phyloP scores from a whole-genome alignment of 179 eudicot genomes.

The Heliamphora ciliata region DNA sequence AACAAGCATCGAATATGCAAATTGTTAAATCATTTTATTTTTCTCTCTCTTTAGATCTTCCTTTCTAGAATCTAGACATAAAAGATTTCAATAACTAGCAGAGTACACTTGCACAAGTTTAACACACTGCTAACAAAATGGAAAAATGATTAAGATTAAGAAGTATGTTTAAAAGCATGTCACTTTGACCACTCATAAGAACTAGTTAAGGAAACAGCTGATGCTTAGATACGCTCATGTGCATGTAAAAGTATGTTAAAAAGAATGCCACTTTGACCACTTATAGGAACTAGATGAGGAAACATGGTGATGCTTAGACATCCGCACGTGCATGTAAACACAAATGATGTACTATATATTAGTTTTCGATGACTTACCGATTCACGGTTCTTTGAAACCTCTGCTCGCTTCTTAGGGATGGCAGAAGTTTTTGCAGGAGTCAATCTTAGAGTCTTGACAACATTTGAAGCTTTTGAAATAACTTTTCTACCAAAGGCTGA shows the following conservation, averaged over 20 bases:
- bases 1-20: background rate
- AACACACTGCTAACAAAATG: background rate
- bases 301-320: background rate
- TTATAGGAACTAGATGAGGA: background rate
- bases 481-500: constrained; percentile 43
- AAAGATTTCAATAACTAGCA: background rate
- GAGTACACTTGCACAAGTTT: background rate
- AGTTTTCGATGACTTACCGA: constrained; percentile 38
- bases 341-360: background rate
- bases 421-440: constrained; percentile 49
- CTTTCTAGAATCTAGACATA: background rate
- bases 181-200: background rate
- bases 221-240: background rate
- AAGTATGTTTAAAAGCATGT: background rate
- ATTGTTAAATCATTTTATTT: background rate
- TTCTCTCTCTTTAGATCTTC: background rate
- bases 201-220: background rate
- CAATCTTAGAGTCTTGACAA: constrained; percentile 38
- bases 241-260: background rate
- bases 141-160: background rate
- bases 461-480: constrained; percentile 33
- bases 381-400: constrained; percentile 53
- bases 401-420: constrained; percentile 41
- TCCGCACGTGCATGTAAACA: background rate
- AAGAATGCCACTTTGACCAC: background rate